Percentiles rank a stretch among this genome's conserved stretches.
phyloP scores from a whole-genome alignment of 164 flowering plant genomes.

The Magnolia officinalis region DNA sequence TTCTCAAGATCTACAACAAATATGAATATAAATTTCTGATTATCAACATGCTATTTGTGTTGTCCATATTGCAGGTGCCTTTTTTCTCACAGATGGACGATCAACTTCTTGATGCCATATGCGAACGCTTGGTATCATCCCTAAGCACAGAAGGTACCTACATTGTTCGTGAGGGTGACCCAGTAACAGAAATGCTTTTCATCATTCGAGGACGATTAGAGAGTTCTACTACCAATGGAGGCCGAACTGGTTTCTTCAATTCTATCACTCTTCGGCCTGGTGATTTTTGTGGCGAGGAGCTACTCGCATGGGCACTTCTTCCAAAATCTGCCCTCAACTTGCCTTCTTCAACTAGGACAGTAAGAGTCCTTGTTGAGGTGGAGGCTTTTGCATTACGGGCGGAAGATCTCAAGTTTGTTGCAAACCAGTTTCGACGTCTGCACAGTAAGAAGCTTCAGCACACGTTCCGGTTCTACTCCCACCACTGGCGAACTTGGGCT shows the following conservation, averaged over 20 bases:
- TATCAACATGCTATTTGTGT: too few relatives aligned
- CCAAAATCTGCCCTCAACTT: slow-evolving; percentile 68
- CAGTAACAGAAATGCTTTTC: slow-evolving; percentile 92
- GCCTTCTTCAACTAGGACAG: slow-evolving; percentile 88
- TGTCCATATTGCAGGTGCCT: slow-evolving; percentile 61
- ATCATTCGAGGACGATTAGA: slow-evolving; percentile 85
- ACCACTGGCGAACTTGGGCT: slow-evolving; percentile 99
- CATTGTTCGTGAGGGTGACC: slow-evolving; percentile 92
- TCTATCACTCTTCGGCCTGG: slow-evolving; percentile 70
- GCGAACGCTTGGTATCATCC: slow-evolving; percentile 83
- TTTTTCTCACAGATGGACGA: slow-evolving; percentile 97
- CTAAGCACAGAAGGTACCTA: slow-evolving; percentile 79
- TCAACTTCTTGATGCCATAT: slow-evolving; percentile 94
- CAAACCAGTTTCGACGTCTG: slow-evolving; percentile 83
- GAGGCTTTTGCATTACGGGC: slow-evolving; percentile 86
- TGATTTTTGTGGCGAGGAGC: slow-evolving; percentile 93
- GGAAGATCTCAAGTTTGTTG: slow-evolving; percentile 88
- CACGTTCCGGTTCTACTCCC: slow-evolving; percentile 84
- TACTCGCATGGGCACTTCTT: slow-evolving; percentile 82
- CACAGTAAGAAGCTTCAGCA: slow-evolving; percentile 92
- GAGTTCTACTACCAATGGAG: slow-evolving; percentile 90
- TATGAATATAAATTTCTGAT: too few relatives aligned
- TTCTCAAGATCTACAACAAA: too few relatives aligned
- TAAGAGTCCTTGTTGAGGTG: slow-evolving; percentile 68
- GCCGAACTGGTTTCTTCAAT: slow-evolving; percentile 91